A percentile compares a stretch with the other conserved stretches of the same genome.
Evolutionary conservation across 441 rosid species (phyloP).

Genomic region (Adansonia rubrostipa): DNA sequence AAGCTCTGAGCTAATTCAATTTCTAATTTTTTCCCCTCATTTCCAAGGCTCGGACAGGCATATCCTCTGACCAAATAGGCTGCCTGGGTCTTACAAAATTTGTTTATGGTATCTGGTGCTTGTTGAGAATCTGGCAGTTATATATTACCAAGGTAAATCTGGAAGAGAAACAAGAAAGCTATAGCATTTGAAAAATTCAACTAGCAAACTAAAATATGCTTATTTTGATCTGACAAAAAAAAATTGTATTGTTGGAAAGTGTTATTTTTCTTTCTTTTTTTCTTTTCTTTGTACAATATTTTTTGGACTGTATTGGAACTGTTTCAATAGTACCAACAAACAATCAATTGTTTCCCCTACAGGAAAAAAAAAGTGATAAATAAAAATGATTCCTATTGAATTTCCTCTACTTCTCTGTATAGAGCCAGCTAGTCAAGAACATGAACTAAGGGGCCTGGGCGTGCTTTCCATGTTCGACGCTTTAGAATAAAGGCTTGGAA

Average conservation of each 20-base stretch:
- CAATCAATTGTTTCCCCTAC: not conserved
- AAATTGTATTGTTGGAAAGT: not conserved
- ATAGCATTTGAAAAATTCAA: not conserved
- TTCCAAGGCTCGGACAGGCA: not conserved
- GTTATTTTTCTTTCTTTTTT: not conserved
- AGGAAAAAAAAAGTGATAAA: not conserved
- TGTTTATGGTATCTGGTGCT: not conserved
- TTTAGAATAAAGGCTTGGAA: constrained; percentile 31
- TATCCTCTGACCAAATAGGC: not conserved
- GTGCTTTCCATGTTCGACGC: constrained; percentile 14
- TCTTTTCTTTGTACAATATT: constrained; percentile 7
- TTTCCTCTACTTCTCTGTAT: not conserved
- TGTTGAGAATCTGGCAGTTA: not conserved
- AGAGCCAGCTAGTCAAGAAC: constrained; percentile 18
- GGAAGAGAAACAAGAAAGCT: not conserved
- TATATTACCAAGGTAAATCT: not conserved
- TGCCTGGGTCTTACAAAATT: not conserved
- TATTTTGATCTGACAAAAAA: not conserved
- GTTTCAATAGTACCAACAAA: not conserved
- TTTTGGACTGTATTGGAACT: not conserved
- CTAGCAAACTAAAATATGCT: not conserved
- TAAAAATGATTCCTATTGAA: not conserved
- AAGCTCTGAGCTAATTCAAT: not conserved
- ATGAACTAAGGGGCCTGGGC: constrained; percentile 21
- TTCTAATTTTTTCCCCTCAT: not conserved